A percentile compares a stretch with the other conserved stretches of the same genome.
Evolutionary conservation across 805 yeast species (phyloP).

Genomic region (Saccharomycopsis selenospora): DNA sequence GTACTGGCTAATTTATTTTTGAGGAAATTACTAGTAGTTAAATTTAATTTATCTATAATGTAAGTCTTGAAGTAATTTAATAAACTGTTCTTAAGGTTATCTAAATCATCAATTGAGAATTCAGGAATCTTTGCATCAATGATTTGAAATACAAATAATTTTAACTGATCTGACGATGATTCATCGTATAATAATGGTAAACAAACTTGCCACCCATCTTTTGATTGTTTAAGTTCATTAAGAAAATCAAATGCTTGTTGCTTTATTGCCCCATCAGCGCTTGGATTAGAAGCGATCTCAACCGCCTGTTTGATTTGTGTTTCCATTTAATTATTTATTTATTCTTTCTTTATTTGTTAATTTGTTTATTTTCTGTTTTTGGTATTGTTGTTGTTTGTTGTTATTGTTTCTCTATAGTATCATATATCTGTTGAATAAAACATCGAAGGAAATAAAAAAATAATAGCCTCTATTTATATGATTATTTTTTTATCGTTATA

Average conservation of each 20-base stretch:
- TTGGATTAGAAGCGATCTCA: conserved; percentile 67
- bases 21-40: conserved; percentile 28
- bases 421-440: too few species aligned
- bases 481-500: too few species aligned
- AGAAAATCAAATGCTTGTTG: conserved; percentile 52
- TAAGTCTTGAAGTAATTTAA: conserved; percentile 22
- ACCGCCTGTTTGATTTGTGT: conserved; percentile 82
- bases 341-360: too few species aligned
- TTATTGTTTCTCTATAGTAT: too few species aligned
- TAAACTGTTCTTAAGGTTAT: conserved; percentile 22
- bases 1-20: conserved; percentile 54
- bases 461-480: too few species aligned
- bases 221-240: conserved; percentile 44
- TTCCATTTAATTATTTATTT: too few species aligned
- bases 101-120: conserved; percentile 26
- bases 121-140: conserved; percentile 48
- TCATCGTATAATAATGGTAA: conserved; percentile 37
- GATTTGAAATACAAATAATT: conserved; percentile 65
- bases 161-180: conserved; percentile 43
- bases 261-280: conserved; percentile 53
- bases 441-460: too few species aligned
- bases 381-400: too few species aligned
- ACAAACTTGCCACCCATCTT: conserved; percentile 50
- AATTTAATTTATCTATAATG: conserved; percentile 5
- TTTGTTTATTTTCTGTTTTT: too few species aligned